Conservation (phyloP, 2,329 filamentous ascomycete species). For the Ophiocordyceps camponoti-saundersi region DNA sequence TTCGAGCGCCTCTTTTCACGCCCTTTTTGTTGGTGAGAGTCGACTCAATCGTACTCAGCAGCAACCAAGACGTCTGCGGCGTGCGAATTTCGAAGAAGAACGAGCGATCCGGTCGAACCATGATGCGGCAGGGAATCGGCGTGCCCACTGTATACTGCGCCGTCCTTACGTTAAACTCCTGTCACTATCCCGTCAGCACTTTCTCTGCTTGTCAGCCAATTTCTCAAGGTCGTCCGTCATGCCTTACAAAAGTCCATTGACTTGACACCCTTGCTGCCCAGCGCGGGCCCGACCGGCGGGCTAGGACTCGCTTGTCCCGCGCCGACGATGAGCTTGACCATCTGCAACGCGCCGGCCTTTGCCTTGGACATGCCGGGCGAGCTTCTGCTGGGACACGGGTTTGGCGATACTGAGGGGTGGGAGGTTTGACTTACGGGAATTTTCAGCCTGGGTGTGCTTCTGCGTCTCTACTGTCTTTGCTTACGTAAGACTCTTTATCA, state of each 20-base stretch:
- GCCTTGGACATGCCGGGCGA: constrained; percentile 33
- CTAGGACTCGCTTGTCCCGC: constrained; percentile 89
- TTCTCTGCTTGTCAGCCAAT: not conserved
- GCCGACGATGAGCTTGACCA: constrained; percentile 95
- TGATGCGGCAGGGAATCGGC: constrained; percentile 79
- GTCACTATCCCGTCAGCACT: not conserved
- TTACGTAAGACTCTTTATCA: no score
- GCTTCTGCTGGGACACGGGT: not conserved
- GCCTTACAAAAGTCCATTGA: constrained; percentile 99
- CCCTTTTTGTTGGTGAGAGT: constrained; percentile 56
- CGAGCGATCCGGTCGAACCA: constrained; percentile 78
- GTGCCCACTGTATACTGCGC: constrained; percentile 68
- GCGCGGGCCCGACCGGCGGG: constrained; percentile 86
- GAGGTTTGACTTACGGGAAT: no score
- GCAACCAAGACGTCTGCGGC: constrained; percentile 79
- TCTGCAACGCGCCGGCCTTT: constrained; percentile 39
- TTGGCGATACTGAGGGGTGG: no score
- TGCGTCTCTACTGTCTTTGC: not conserved
- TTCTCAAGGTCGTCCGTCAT: not conserved
- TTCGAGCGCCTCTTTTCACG: constrained; percentile 60
- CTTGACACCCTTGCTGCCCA: constrained; percentile 96
- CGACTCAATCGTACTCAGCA: constrained; percentile 64
- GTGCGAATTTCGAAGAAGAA: constrained; percentile 91
- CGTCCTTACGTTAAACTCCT: constrained; percentile 97
- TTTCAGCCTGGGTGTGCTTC: not conserved